Base-by-base conservation (phyloP, 2,329 filamentous ascomycete species). In the Gremmenia infestans region DNA sequence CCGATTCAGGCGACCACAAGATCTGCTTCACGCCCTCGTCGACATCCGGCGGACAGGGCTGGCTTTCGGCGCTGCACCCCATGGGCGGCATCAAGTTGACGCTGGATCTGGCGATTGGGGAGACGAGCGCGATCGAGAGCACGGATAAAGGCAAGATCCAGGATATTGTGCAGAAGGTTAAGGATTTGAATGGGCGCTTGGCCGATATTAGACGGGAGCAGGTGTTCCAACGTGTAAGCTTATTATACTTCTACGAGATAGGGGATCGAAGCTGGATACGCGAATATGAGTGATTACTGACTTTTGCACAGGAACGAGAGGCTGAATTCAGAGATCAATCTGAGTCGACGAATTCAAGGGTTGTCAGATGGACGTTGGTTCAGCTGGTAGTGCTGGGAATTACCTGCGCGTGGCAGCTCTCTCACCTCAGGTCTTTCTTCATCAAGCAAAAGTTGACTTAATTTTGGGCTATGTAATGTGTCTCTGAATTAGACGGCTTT, bases 391-490 rank as follows among this genome's bases (percentile, higher is more conserved):
- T 97, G 39, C 79, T 99, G 53, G 89, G 86, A 54, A 80, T 87
- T 54, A 96, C 94, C 36, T 99, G 94, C 76, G 89, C 91, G 59
- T 99, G 94, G 94, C 94, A 99, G 74, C 80, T 99, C 48, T 96
- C 91, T 53, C 93, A 99, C 75, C 81, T 99, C 67, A 83, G 94
- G 65, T 88, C 89, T 48, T 99, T 99, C 82, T 99, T 99, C 79
- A 99, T 99, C 80, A 99, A 99, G 82, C 93, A 97, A 79, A 99
- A 99, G 82, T 85, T 99, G 72, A 97, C 94, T 58, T 99, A 83
- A 42, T 32, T 11, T 32, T 32, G 28, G 9, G 28, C 28, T 11
- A 25, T 43, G 22, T 11, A 43, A 45, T 7, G 49, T 28, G 15
- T 9, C 28, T 15, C 28, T 17, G 37, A 23, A n/a, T 55, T 8